These are phyloP conservation scores for Penicillium sclerotiorum DNA, from an alignment of 2,329 filamentous ascomycete species.

Conservation along the genomic window DNA sequence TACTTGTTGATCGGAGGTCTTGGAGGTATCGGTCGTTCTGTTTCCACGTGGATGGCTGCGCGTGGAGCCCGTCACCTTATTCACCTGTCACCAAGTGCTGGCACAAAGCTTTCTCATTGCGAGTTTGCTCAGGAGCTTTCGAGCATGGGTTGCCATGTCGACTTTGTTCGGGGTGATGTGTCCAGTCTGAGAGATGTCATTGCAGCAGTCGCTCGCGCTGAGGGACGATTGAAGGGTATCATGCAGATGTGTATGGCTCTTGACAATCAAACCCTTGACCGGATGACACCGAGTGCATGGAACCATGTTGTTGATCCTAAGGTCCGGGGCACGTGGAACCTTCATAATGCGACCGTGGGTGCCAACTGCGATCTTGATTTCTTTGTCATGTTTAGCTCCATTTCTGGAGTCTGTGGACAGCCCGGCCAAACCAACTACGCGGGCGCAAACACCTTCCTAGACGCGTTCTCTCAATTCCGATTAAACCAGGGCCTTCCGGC, in stretches of 20 bases:
- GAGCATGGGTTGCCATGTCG: conserved; percentile 23
- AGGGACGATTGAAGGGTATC: conserved; percentile 17
- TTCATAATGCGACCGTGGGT: conserved; percentile 11
- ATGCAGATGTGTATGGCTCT: conserved; percentile 26
- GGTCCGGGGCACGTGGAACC: conserved; percentile 23
- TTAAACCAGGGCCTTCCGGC: conserved; percentile 16
- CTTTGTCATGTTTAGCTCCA: conserved; percentile 45
- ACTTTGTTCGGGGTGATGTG: conserved; percentile 24
- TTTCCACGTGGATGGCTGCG: conserved; percentile 40
- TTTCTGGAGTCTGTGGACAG: conserved; percentile 36
- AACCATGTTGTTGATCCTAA: conserved; percentile 19
- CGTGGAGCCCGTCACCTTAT: conserved; percentile 40
- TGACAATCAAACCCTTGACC: background rate
- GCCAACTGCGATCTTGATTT: conserved; percentile 39
- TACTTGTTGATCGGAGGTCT: conserved; percentile 46
- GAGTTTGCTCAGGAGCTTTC: conserved; percentile 27
- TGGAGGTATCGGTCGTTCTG: conserved; percentile 41
- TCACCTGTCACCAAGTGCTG: conserved; percentile 35
- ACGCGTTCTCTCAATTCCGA: conserved; percentile 31
- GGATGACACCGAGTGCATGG: conserved; percentile 18
- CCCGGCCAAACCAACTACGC: conserved; percentile 41
- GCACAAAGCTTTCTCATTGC: conserved; percentile 12
- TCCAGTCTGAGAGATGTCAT: conserved; percentile 1
- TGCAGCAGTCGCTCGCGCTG: background rate
- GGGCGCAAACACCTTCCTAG: conserved; percentile 42